Evolutionary conservation across 441 rosid genomes (phyloP).

Genomic region (Mallotus repandus): DNA sequence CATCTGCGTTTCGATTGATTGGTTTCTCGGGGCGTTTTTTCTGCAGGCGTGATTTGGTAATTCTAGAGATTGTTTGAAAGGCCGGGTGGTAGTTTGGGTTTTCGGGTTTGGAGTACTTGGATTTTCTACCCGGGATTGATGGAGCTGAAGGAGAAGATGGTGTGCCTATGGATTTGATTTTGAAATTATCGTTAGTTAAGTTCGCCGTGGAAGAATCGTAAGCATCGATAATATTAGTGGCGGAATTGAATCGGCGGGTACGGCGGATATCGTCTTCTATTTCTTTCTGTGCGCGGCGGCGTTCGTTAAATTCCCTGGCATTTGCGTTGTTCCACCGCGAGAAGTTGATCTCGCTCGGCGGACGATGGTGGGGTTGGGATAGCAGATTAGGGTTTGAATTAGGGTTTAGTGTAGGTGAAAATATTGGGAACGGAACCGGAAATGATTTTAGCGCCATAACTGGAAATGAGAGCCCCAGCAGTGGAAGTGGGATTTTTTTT

Average conservation of each 20-base stretch:
- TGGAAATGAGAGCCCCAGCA: not conserved
- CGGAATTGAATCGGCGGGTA: slow-evolving; percentile 61
- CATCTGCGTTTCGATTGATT: slow-evolving; percentile 46
- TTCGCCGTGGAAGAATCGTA: slow-evolving; percentile 24
- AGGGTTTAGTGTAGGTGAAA: slow-evolving; percentile 39
- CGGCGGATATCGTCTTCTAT: slow-evolving; percentile 78
- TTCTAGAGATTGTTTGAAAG: slow-evolving; percentile 32
- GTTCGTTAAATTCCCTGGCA: slow-evolving; percentile 61
- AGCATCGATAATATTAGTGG: slow-evolving; percentile 39
- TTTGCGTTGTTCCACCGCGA: slow-evolving; percentile 84
- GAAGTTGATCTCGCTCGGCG: slow-evolving; percentile 51
- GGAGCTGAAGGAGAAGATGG: slow-evolving; percentile 71
- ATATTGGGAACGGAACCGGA: slow-evolving; percentile 54
- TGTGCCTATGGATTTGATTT: slow-evolving; percentile 58
- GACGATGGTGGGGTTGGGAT: slow-evolving; percentile 26
- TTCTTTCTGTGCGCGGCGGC: slow-evolving; percentile 59
- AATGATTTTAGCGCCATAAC: slow-evolving; percentile 68
- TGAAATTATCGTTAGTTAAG: slow-evolving; percentile 23
- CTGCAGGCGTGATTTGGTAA: slow-evolving; percentile 18
- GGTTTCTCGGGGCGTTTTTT: slow-evolving; percentile 18
- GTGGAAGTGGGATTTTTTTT: too few relatives aligned
- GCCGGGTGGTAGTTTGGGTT: slow-evolving; percentile 41
- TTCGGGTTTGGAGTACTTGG: slow-evolving; percentile 70
- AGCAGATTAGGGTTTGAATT: slow-evolving; percentile 31
- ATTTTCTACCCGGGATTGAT: slow-evolving; percentile 68